Evolutionary conservation across 139 green algal species (phyloP).

Genomic region (Chlamydomonas asymmetrica): DNA sequence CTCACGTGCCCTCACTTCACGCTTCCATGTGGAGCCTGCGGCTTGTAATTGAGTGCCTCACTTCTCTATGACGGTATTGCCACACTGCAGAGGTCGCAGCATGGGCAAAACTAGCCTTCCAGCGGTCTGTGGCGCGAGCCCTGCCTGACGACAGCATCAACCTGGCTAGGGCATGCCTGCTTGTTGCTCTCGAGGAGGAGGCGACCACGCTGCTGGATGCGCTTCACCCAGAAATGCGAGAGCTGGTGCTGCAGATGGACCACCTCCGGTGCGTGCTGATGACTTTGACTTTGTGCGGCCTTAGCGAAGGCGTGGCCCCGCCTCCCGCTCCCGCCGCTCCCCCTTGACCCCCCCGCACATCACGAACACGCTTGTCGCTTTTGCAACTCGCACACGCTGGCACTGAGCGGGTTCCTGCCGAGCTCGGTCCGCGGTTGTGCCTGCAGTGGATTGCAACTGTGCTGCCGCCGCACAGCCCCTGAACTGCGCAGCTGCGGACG

Average conservation of each 20-base stretch:
- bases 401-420: no score
- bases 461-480: no score
- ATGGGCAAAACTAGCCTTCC: constrained; percentile 28
- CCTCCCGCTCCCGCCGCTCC: no score
- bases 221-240: constrained; percentile 32
- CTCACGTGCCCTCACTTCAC: not conserved
- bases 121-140: constrained; percentile 3
- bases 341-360: no score
- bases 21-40: not conserved
- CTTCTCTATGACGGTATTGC: not conserved
- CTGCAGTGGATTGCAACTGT: no score
- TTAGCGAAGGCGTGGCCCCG: no score
- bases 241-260: constrained; percentile 11
- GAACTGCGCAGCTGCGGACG: not conserved
- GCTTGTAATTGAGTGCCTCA: not conserved
- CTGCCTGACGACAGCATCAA: constrained; percentile 28
- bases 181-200: constrained; percentile 69
- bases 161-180: constrained; percentile 43
- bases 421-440: no score
- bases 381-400: no score
- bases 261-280: constrained; percentile 15
- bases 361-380: no score
- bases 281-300: no score
- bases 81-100: constrained; percentile 11
- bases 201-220: constrained; percentile 25